Conservation (phyloP, 768 basidiomycete genomes). For the Tulasnella sp. region DNA sequence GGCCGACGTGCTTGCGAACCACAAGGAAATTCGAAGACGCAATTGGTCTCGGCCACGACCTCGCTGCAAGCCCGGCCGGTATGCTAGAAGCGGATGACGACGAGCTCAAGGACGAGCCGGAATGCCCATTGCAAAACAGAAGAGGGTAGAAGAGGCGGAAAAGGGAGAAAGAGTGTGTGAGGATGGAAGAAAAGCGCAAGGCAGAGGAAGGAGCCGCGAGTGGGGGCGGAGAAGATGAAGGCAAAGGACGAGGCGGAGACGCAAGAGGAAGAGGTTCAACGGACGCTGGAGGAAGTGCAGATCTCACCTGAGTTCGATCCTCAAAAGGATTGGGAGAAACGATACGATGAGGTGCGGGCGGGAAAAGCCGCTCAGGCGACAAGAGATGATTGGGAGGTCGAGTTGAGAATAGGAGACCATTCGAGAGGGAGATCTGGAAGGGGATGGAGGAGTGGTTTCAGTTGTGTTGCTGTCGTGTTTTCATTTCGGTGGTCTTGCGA, state of each 20-base stretch:
- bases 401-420: too few species aligned
- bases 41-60: constrained; percentile 67
- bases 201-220: too few species aligned
- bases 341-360: too few species aligned
- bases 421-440: not conserved
- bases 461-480: too few species aligned
- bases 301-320: not conserved
- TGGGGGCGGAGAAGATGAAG: not conserved
- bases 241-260: not conserved
- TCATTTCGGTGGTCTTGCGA: too few species aligned
- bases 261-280: constrained; percentile 13
- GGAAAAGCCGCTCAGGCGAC: too few species aligned
- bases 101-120: constrained; percentile 34
- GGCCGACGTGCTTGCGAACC: constrained; percentile 79
- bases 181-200: too few species aligned
- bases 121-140: constrained; percentile 33
- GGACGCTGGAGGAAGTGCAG: constrained; percentile 30
- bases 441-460: too few species aligned
- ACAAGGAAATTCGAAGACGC: constrained; percentile 78
- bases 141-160: constrained; percentile 23
- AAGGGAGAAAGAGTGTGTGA: too few species aligned
- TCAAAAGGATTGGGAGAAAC: too few species aligned
- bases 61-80: constrained; percentile 47
- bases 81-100: too few species aligned
- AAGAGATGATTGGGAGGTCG: too few species aligned